Base-by-base conservation (phyloP, 1,139 yeast species). In the Zygosaccharomyces sapae region DNA sequence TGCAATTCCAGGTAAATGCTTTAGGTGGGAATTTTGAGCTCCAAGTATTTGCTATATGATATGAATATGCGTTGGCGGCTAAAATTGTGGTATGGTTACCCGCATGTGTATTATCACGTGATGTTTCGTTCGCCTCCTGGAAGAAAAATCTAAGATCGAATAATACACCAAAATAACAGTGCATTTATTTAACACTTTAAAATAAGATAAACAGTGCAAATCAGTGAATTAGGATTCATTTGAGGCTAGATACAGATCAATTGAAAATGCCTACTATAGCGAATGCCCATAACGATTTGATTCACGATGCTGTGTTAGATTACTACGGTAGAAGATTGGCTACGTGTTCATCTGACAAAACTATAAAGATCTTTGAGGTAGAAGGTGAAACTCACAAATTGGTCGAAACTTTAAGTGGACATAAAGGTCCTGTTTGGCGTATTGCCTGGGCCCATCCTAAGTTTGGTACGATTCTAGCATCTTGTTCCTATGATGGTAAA, bases 361-460 rank as follows among this genome's bases (percentile, higher is more conserved):
- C 96, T 29, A 86, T 92, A 71, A 89, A 89, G 70, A 81, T 92
- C 55, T 92, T 88, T 64, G 96, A 90, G 57, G 81, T 90, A 46
- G 96, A 88, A 47, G 89, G 92, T 42, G 95, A 88, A 47, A 79
- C 76, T 61, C 86, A 86, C 67, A 82, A 77, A 64, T 73, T 89
- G 46, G 75, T 83, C 29, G 96, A 89, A 56, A 89, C 97, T 1
- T 74, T 92, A 56, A 70, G 77, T 63, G 80, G 96, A 27, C 99
- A 92, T 67, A 96, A 89, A 55, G 98, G 98, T 19, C 97, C 98
- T 8, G 97, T 94, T 43, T 94, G 99, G 98, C 96, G 92, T 70
- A 95, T 90, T 30, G 81, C 90, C 45, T 92, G 98, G 99, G 97
- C 98, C 2, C 98, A 94, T 66, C 98, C 99, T 37, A 92, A 92